Conservation (phyloP, 768 basidiomycete species). For the Russula dissimulans region DNA sequence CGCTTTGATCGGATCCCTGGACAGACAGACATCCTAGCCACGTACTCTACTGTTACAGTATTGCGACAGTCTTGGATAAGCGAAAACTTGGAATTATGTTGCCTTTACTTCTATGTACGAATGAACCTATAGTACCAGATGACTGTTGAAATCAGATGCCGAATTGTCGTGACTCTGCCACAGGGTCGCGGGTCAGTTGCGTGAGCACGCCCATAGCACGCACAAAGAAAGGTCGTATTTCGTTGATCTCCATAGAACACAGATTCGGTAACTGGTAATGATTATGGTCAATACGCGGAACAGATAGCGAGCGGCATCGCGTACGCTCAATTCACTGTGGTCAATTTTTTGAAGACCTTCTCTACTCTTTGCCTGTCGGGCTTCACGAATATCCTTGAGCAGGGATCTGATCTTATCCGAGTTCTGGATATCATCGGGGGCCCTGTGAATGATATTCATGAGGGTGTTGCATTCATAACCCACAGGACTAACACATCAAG, state of each 20-base stretch:
- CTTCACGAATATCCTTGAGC: constrained; percentile 92
- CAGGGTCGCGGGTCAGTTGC: constrained; percentile 36
- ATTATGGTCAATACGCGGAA: background rate
- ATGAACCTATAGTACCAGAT: background rate
- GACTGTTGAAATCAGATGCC: background rate
- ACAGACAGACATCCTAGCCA: constrained; percentile 19
- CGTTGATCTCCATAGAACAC: constrained; percentile 88
- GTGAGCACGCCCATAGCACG: constrained; percentile 69
- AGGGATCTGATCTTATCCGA: constrained; percentile 78
- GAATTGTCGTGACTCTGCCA: background rate
- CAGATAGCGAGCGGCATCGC: constrained; percentile 21
- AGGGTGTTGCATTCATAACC: background rate
- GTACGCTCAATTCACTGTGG: constrained; percentile 70
- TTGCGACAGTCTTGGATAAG: background rate
- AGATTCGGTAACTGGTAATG: constrained; percentile 64
- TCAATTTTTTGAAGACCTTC: constrained; percentile 76
- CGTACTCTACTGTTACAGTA: background rate
- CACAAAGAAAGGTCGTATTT: constrained; percentile 83
- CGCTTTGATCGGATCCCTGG: constrained; percentile 30
- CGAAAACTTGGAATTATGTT: too few species aligned
- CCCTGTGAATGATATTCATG: constrained; percentile 38
- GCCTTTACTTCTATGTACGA: background rate
- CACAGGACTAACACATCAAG: constrained; percentile 73
- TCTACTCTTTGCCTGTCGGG: constrained; percentile 87
- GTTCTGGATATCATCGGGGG: constrained; percentile 80